These are phyloP conservation scores for Diaporthe vexans DNA, from an alignment of 2,329 filamentous ascomycete species.

Conservation along the genomic window DNA sequence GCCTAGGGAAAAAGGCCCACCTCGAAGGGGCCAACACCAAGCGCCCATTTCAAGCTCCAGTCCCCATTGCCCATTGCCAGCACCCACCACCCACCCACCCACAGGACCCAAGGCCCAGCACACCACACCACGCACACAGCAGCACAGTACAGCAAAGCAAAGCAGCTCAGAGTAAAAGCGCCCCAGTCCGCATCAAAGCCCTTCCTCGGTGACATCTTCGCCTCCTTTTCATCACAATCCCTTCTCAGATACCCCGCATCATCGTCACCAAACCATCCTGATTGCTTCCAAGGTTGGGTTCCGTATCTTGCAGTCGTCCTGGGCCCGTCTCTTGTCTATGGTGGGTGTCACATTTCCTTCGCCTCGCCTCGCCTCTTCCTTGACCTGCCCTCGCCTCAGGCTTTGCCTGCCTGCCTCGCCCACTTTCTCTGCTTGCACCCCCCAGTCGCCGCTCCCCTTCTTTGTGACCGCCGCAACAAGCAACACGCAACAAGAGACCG, in stretches of 20 bases:
- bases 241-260: constrained; percentile 40
- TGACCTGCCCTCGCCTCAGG: constrained; percentile 8
- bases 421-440: constrained; percentile 11
- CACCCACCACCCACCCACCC: background rate
- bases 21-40: constrained; percentile 30
- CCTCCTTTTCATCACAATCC: constrained; percentile 36
- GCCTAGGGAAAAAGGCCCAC: constrained; percentile 27
- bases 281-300: constrained; percentile 34
- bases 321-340: constrained; percentile 24
- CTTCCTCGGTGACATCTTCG: constrained; percentile 36
- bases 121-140: constrained; percentile 24
- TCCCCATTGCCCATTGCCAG: constrained; percentile 12
- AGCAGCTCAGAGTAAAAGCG: constrained; percentile 30
- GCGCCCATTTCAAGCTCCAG: constrained; percentile 33
- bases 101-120: constrained; percentile 14
- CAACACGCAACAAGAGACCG: constrained; percentile 27
- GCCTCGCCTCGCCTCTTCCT: constrained; percentile 1
- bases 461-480: constrained; percentile 28
- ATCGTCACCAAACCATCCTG: constrained; percentile 34
- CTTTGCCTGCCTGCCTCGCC: constrained; percentile 9
- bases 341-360: constrained; percentile 31
- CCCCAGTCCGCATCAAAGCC: constrained; percentile 35
- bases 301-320: constrained; percentile 18
- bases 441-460: constrained; percentile 35
- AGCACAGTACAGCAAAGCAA: constrained; percentile 2